Base-by-base conservation (phyloP, 495 filamentous ascomycete species). In the Usnea hakonensis region DNA sequence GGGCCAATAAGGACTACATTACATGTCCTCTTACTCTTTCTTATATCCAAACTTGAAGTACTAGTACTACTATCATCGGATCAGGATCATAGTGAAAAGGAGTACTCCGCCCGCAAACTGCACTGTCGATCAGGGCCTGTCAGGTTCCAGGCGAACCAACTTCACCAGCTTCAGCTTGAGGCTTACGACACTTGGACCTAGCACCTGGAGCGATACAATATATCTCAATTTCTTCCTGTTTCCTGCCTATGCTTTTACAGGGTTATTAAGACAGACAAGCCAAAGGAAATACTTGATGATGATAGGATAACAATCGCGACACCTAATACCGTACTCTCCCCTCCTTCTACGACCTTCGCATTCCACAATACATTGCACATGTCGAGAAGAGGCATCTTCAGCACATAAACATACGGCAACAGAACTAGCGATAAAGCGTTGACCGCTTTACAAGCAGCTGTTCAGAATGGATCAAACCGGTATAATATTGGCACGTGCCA, bases 391-490 rank as follows among this genome's bases (percentile, higher is more conserved):
- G 48, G 13, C 0, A 30, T 52, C 50, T 54, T 28, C 8, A 16
- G 48, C 6, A 35, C 37, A 43, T 61, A 48, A 61, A 37, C 48
- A 19, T 35, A 38, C 14, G 16, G n/a, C n/a, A 23, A 44, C 17
- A 28, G 33, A 32, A 21, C 1, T 21, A 10, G n/a, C 23, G 11
- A 26, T 54, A 28, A 53, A 13, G 23, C 10, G 6, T 33, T 38
- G 36, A 43, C 9, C 38, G 21, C 26, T n/a, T 26, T 14, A 21
- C 26, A 43, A 14, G 5, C 33, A 7, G 1, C 26, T 32, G 32
- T 9, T 16, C 48, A 57, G 1, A 40, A 85, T 85, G 82, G 81
- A 85, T 65, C 62, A 74, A 58, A 65, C 74, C n/a, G 72, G 59
- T 57, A 57, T 74, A 48, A 65, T 72, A 30, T 64, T 84, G 56